Conservation (phyloP, 169 alveolate species). For the Eimeria brunetti region DNA sequence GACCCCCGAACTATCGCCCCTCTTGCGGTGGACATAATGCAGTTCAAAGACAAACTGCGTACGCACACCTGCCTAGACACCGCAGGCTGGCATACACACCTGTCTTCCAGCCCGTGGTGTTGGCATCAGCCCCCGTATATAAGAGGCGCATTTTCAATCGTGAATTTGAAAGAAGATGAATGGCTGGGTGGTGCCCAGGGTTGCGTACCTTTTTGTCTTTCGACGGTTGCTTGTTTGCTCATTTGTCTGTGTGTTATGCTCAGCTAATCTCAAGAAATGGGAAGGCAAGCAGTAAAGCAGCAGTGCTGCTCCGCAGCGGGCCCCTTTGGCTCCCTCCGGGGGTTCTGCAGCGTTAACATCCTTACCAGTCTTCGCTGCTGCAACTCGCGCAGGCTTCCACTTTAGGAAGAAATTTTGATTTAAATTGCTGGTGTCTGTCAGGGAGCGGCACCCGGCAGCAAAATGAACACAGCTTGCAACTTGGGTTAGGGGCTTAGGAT, state of each 20-base stretch:
- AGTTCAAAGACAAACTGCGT: conserved; percentile 75
- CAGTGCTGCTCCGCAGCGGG: conserved; percentile 10
- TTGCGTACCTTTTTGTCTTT: background rate
- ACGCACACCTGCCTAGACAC: conserved; percentile 6
- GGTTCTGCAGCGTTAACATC: background rate
- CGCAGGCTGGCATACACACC: background rate
- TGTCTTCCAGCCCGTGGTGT: background rate
- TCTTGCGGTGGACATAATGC: conserved; percentile 64
- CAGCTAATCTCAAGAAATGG: conserved; percentile 51
- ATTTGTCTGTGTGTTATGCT: background rate
- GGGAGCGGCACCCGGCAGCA: background rate
- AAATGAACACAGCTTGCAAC: background rate
- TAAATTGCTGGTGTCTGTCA: background rate
- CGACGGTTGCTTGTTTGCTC: background rate
- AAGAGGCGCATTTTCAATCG: no score
- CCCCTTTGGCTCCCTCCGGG: background rate
- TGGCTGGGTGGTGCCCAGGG: background rate
- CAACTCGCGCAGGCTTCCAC: background rate
- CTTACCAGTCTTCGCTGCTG: background rate
- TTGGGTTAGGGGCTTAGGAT: background rate
- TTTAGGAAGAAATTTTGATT: background rate
- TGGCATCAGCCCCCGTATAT: background rate
- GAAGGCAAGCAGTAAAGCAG: conserved; percentile 32
- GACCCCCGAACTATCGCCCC: conserved; percentile 77
- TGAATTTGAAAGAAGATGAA: background rate